Evolutionary conservation across 345 rosid species (phyloP), one percentile per base, ranked within the genome.

Genomic region (Lenwebbia sp.): DNA sequence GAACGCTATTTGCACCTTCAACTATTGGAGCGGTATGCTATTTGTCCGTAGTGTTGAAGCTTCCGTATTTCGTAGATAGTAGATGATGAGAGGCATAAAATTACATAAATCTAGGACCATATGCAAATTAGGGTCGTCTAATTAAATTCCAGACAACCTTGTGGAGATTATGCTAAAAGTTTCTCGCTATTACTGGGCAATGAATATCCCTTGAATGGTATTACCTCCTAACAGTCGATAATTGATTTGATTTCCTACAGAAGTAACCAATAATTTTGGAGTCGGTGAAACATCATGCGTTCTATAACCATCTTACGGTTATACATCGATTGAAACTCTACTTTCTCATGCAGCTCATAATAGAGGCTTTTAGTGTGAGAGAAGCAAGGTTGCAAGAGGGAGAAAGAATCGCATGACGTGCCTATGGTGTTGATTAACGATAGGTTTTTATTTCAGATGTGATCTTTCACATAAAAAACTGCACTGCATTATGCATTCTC

Each of bases 1-100:
- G 83, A 83, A 83, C 52, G 49, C 13, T 90, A 33, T 84, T 92
- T 82, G 90, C 94, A 7, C 94, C 94, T 50, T 90, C 92, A 57
- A 92, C 90, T 28, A 88, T 53, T 30, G 94, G 86, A 87, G 92
- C 90, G 85, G 92, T 92, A 91, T n/a, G 50, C 56, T 37, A 85
- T 25, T 23, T 70, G 49, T 82, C 82, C 5, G 47, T 37, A 33
- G 21, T 37, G 81, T 37, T 70, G 81, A 37, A 37, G 21, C 37
- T 50, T 28, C 37, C 28, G 0, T 30, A 13, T n/a, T 55, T 58
- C 19, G 9, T 30, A 52, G 4, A 83, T 44, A 30, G 53, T 49
- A 30, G 52, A 84, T 47, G 25, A 70, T 37, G 47, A 19, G 81
- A 70, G 81, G 81, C 47, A 51, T 53, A 19, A 15, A 83, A 83